Evolutionary conservation across 352 stramenopile species (phyloP).

Genomic region (Aphanomyces euteiches): DNA sequence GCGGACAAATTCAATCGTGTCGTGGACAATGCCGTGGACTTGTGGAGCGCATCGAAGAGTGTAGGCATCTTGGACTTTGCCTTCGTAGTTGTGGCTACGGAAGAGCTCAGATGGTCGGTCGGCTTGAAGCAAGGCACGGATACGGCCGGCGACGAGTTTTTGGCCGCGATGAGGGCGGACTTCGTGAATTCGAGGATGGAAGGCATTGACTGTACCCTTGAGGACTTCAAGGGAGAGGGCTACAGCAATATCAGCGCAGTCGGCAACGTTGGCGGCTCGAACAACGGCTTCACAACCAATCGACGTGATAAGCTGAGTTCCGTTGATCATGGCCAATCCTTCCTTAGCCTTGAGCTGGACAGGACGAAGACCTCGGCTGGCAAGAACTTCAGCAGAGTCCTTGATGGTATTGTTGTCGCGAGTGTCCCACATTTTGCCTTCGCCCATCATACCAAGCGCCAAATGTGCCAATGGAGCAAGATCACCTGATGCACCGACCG

Average conservation of each 20-base stretch:
- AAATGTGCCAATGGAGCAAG: conserved; percentile 82
- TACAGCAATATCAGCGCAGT: conserved; percentile 74
- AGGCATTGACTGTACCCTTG: conserved; percentile 84
- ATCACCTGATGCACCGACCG: conserved; percentile 85
- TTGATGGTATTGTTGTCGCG: conserved; percentile 41
- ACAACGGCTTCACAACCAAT: conserved; percentile 77
- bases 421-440: conserved; percentile 81
- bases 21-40: conserved; percentile 84
- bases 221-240: conserved; percentile 82
- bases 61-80: conserved; percentile 88
- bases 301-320: conserved; percentile 86
- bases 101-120: conserved; percentile 80
- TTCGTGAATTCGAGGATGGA: conserved; percentile 85
- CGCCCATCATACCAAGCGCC: conserved; percentile 85
- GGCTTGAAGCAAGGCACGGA: conserved; percentile 75
- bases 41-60: conserved; percentile 84
- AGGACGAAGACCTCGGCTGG: conserved; percentile 59
- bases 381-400: conserved; percentile 63
- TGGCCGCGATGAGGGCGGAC: conserved; percentile 77
- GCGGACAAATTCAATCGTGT: conserved; percentile 85
- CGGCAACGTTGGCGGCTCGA: conserved; percentile 67
- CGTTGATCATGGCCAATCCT: conserved; percentile 89
- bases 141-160: conserved; percentile 67
- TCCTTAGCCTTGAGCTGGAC: conserved; percentile 85
- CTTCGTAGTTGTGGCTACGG: conserved; percentile 82